Base-by-base conservation (phyloP, 2,329 filamentous ascomycete genomes). In the Penicillium rolfsii region DNA sequence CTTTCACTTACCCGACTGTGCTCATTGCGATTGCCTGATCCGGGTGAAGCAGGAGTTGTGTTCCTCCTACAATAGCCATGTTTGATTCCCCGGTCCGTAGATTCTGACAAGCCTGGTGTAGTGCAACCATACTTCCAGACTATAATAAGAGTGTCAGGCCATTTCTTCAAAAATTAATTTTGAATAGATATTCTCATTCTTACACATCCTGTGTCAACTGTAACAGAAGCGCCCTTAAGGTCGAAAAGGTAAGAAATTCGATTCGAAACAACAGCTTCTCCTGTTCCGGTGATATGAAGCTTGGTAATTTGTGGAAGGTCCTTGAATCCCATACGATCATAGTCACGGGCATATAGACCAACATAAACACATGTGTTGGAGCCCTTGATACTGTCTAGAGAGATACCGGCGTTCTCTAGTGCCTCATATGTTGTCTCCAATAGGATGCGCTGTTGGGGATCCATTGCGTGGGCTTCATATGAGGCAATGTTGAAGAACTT, bases 321-420 rank as follows among this genome's bases (percentile, higher is more conserved):
- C 19, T 64, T 64, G 4, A 54, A 45, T 14, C 69, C 61, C 3
- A 72, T 35, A 7, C 62, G 52, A 5, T 60, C 46, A 55, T 77
- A 78, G 53, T 79, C 76, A 6, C 62, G 50, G 36, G 62, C 62
- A 56, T 73, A 73, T 0, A 66, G 55, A 8, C 74, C 76, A 5
- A 73, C 67, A 59, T 72, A 76, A 1, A 78, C 75, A 14, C 68
- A 67, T 1, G 74, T 78, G 22, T 68, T 63, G 4, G 73, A 72
- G 3, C 75, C 72, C 2, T 55, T 57, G 8, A 77, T 57, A 5
- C 59, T 52, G n/a, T 74, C 63, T 22, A 77, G 60, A 2, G 65
- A 54, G 50, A 62, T 41, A 2, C 72, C 74, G 1, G 72, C 52
- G 48, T 67, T 67, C 41, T 72, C 70, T 0, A 76, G 58, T 1